phyloP scores from a whole-genome alignment of 139 green algal species.

The Chlamydomonas sphaeroides region DNA sequence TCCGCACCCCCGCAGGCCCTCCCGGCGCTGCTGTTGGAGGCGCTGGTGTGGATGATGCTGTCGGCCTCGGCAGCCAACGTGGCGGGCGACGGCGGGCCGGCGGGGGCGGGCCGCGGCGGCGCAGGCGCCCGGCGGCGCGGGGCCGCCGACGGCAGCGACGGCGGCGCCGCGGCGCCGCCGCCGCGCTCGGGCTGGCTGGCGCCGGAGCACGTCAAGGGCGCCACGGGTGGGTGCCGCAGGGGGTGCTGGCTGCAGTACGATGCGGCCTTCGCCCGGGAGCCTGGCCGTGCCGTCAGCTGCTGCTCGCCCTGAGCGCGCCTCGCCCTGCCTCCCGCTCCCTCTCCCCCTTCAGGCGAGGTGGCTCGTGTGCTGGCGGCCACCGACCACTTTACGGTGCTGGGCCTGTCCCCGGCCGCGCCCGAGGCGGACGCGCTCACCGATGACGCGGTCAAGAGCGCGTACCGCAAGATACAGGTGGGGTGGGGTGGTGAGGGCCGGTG shows the following conservation, averaged over 20 bases:
- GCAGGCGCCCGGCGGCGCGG: too few species aligned
- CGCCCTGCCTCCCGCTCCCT: too few species aligned
- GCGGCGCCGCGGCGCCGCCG: not conserved
- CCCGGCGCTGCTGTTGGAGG: conserved; percentile 18
- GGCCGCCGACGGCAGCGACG: not conserved
- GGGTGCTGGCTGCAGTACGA: too few species aligned
- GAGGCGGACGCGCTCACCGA: conserved; percentile 18
- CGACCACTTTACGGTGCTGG: conserved; percentile 30
- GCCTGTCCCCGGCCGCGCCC: not conserved
- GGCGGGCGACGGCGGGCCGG: not conserved
- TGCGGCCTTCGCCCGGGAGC: too few species aligned
- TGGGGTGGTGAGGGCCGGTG: too few species aligned
- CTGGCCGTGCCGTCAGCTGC: too few species aligned
- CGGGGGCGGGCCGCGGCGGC: too few species aligned
- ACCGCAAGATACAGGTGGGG: not conserved
- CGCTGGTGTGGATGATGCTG: conserved; percentile 3
- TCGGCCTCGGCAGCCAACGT: not conserved
- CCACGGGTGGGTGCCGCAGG: conserved; percentile 17
- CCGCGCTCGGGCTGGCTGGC: not conserved
- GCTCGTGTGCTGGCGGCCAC: conserved; percentile 19
- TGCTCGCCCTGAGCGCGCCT: too few species aligned
- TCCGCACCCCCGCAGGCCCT: conserved; percentile 3
- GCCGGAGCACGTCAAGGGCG: conserved; percentile 20
- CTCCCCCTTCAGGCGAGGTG: conserved; percentile 38
- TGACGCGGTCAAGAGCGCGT: conserved; percentile 8